Base-by-base conservation (phyloP, 2,329 filamentous ascomycete species). In the Ophiostoma fasciatum region DNA sequence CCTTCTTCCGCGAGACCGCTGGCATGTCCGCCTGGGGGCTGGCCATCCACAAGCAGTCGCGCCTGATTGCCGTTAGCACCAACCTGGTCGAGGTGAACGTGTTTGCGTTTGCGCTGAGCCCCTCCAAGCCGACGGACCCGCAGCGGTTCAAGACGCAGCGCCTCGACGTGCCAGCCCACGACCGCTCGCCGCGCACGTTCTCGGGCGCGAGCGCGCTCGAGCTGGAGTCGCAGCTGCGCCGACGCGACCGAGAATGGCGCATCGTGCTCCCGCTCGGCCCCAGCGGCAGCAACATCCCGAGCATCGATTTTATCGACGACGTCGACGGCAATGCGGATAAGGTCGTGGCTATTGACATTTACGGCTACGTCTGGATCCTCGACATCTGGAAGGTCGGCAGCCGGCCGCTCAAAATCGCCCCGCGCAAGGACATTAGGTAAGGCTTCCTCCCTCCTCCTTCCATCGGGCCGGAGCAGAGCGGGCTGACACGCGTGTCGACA, bases 1-100 rank as follows among this genome's bases (percentile, higher is more conserved):
- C 61, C 0, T 82, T 93, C 49, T 82, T 94, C 39, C 71, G 74
- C 40, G 71, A 80, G 26, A 85, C 81, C 50, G 84, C 94, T 3
- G 71, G 72, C 2, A 60, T 58, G 18, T 88, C 82, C 41, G 88
- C 87, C 3, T 98, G 90, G 90, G 90, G 88, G 0, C 57, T 94
- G 32, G 79, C 84, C 7, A 68, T 94, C 10, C 88, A 96, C 53
- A 68, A 73, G 42, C 62, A 76, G 43, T 83, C 82, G n/a, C 74
- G 87, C 0, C 62, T 94, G 42, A 79, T 98, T 43, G 90, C 88
- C 1, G 78, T 92, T 27, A 82, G 81, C 47, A 76, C 82, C 0
- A 98, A 98, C 51, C 70, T 66, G 4, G 50, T 51, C 35, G 65
- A 69, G 42, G 55, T 69, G 7, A 66, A 60, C 1, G 62, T 74